These are phyloP conservation scores for Brettanomyces naardenensis DNA, from an alignment of 805 yeast species.

Conservation along the genomic window DNA sequence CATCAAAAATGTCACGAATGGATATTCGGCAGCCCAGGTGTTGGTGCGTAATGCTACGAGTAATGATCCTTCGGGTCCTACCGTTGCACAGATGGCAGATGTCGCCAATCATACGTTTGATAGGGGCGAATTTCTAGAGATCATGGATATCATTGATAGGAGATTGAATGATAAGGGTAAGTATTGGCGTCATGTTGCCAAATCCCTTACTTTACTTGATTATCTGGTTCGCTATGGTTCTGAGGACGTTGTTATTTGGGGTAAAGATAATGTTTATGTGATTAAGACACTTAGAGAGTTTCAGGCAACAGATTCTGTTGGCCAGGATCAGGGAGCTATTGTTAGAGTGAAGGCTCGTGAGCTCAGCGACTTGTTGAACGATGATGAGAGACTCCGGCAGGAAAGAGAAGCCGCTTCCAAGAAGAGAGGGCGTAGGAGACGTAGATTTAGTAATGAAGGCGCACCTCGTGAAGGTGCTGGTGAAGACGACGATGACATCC, in stretches of 20 bases:
- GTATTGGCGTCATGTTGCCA: constrained; percentile 95
- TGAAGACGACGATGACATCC: constrained; percentile 61
- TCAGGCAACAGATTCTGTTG: constrained; percentile 68
- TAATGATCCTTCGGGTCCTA: constrained; percentile 82
- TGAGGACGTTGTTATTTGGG: constrained; percentile 87
- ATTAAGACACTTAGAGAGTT: constrained; percentile 89
- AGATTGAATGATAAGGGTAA: constrained; percentile 93
- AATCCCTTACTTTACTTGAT: constrained; percentile 82
- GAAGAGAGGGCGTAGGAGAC: neutral
- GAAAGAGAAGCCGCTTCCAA: constrained; percentile 44
- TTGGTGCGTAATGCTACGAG: constrained; percentile 89
- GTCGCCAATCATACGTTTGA: constrained; percentile 69
- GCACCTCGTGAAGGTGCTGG: constrained; percentile 7
- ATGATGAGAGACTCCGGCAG: constrained; percentile 69
- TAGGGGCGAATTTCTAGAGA: constrained; percentile 67
- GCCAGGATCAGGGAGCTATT: constrained; percentile 80
- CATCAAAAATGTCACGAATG: constrained; percentile 82
- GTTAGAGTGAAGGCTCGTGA: constrained; percentile 88
- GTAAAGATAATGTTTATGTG: constrained; percentile 78
- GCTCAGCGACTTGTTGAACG: constrained; percentile 67
- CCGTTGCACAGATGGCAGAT: constrained; percentile 74
- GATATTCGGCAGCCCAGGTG: constrained; percentile 80
- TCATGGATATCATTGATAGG: constrained; percentile 90
- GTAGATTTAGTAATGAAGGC: constrained; percentile 11
- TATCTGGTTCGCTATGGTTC: constrained; percentile 80